These are phyloP conservation scores for Platanthera guangdongensis DNA, from an alignment of 106 monocot species.

Conservation along the genomic window DNA sequence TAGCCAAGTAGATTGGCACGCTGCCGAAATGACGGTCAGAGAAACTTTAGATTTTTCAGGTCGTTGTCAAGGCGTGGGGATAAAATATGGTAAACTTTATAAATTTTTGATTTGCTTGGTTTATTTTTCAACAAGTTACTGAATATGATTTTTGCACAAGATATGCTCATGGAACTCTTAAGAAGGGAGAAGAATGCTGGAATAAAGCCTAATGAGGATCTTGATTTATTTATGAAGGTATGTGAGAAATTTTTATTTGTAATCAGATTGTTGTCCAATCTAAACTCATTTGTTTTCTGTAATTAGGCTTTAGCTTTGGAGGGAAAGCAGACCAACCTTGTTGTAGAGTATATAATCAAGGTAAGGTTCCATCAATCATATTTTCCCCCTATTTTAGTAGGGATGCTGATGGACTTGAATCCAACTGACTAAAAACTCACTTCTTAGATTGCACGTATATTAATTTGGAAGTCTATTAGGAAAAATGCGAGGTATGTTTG, in stretches of 20 bases:
- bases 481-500: not conserved
- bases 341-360: slow-evolving; percentile 97
- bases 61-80: slow-evolving; percentile 90
- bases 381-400: not conserved
- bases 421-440: not conserved
- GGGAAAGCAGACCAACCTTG: slow-evolving; percentile 73
- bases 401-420: not conserved
- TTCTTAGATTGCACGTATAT: not conserved
- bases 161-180: slow-evolving; percentile 92
- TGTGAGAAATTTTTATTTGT: not conserved
- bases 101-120: not conserved
- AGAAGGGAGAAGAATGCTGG: slow-evolving; percentile 87
- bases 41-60: slow-evolving; percentile 91
- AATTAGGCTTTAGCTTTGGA: slow-evolving; percentile 80
- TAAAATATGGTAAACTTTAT: slow-evolving; percentile 76
- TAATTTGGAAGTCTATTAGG: not conserved
- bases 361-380: slow-evolving; percentile 30
- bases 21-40: slow-evolving; percentile 88
- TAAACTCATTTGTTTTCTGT: slow-evolving; percentile 1
- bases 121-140: slow-evolving; percentile 10
- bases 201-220: slow-evolving; percentile 97
- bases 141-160: slow-evolving; percentile 23
- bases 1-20: slow-evolving; percentile 93
- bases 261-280: slow-evolving; percentile 3
- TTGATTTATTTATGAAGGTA: slow-evolving; percentile 99